Evolutionary conservation across 306 rosid genomes (phyloP).

Genomic region (Cucumis sativus): DNA sequence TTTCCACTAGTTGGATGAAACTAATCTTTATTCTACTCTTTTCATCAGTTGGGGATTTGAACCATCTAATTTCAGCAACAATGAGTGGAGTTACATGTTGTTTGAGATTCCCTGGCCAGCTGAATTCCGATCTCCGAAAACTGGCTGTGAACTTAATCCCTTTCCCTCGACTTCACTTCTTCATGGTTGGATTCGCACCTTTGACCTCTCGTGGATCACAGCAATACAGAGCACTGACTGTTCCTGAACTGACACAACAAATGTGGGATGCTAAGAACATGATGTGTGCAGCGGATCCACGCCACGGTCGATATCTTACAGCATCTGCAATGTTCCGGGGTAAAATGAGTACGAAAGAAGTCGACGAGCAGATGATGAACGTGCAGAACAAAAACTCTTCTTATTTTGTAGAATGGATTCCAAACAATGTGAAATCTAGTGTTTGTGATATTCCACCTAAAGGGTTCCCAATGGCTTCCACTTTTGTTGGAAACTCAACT

Average conservation of each 20-base stretch:
- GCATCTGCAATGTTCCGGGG: constrained; percentile 76
- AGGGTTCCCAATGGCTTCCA: constrained; percentile 54
- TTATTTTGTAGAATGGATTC: constrained; percentile 40
- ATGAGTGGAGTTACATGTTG: constrained; percentile 89
- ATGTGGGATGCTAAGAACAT: constrained; percentile 29
- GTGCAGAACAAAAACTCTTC: constrained; percentile 72
- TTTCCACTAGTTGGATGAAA: neutral
- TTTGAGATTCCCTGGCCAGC: constrained; percentile 68
- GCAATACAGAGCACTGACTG: constrained; percentile 40
- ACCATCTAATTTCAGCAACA: constrained; percentile 68
- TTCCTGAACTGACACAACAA: constrained; percentile 69
- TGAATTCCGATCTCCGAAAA: constrained; percentile 62
- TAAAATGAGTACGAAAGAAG: constrained; percentile 7
- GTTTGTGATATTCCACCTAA: constrained; percentile 64
- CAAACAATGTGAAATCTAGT: constrained; percentile 69
- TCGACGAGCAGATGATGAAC: constrained; percentile 16
- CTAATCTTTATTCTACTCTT: neutral
- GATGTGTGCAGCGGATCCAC: constrained; percentile 8
- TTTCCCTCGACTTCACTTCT: constrained; percentile 71
- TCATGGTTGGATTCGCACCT: constrained; percentile 48
- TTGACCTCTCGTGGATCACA: constrained; percentile 56
- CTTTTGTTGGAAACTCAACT: constrained; percentile 66
- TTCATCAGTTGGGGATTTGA: constrained; percentile 61
- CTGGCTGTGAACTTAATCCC: constrained; percentile 73
- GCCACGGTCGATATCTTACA: constrained; percentile 25